phyloP scores from a whole-genome alignment of 176 grass and related monocot genomes.

The Elymus sibiricus region DNA sequence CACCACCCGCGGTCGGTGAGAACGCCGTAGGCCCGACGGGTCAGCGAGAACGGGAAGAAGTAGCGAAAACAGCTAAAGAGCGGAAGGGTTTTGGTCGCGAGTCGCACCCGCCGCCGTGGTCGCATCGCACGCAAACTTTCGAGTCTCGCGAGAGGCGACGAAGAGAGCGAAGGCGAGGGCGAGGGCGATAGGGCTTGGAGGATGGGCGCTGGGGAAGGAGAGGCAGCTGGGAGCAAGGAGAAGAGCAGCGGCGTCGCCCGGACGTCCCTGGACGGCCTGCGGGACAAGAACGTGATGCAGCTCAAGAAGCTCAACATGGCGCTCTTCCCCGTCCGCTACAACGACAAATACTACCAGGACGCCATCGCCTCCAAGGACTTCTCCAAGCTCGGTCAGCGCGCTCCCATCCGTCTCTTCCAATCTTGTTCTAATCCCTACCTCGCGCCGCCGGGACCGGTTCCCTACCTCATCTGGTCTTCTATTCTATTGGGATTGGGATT shows the following conservation, averaged over 20 bases:
- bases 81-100: constrained; percentile 38
- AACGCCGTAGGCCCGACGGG: not conserved
- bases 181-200: not conserved
- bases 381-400: constrained; percentile 83
- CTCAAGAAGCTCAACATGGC: constrained; percentile 96
- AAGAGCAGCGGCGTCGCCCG: constrained; percentile 33
- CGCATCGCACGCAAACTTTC: constrained; percentile 29
- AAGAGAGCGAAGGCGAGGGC: not conserved
- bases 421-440: not conserved
- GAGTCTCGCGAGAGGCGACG: not conserved
- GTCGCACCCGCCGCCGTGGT: constrained; percentile 27
- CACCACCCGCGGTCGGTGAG: not conserved
- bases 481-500: constrained; percentile 1
- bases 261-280: constrained; percentile 77
- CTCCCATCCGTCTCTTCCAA: not conserved
- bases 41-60: not conserved
- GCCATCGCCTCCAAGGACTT: constrained; percentile 81
- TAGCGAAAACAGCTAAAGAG: constrained; percentile 5
- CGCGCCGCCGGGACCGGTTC: not conserved
- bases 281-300: constrained; percentile 99
- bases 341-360: constrained; percentile 97
- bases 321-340: constrained; percentile 95
- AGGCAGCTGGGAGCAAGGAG: constrained; percentile 22
- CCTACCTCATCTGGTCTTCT: not conserved
- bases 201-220: constrained; percentile 34